A percentile compares a stretch with the other conserved stretches of the same genome.
Evolutionary conservation across 1,139 yeast species (phyloP).

Genomic region (Barnettozyma hawaiiensis): DNA sequence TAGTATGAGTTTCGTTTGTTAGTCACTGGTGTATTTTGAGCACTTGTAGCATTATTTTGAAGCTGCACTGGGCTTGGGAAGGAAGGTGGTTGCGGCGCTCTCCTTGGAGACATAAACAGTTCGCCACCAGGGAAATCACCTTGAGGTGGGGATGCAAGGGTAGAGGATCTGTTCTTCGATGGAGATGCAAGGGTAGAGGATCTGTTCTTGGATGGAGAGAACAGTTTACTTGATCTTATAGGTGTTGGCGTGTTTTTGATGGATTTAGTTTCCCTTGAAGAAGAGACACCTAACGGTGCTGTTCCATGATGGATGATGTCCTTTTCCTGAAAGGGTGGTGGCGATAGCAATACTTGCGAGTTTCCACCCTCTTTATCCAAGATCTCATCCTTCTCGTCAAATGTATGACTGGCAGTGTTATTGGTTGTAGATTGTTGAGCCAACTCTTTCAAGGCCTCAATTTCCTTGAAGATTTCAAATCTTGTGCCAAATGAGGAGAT

Average conservation of each 20-base stretch:
- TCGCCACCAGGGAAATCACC: slow-evolving; percentile 2
- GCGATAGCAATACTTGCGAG: slow-evolving; percentile 9
- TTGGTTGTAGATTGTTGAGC: slow-evolving; percentile 12
- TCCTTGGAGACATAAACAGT: slow-evolving; percentile 53
- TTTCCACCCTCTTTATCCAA: neutral
- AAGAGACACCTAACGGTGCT: slow-evolving; percentile 34
- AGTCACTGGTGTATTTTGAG: slow-evolving; percentile 18
- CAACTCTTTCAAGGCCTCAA: slow-evolving; percentile 53
- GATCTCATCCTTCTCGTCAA: slow-evolving; percentile 13
- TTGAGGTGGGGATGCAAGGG: neutral
- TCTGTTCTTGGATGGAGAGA: neutral
- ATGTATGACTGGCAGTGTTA: slow-evolving; percentile 4
- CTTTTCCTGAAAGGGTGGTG: slow-evolving; percentile 8
- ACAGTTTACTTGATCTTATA: slow-evolving; percentile 14
- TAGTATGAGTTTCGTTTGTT: slow-evolving; percentile 16
- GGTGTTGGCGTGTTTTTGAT: slow-evolving; percentile 41
- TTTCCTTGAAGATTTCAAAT: slow-evolving; percentile 85
- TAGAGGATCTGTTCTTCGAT: neutral
- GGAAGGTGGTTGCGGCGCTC: slow-evolving; percentile 56
- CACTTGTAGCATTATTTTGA: slow-evolving; percentile 6
- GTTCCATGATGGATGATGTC: slow-evolving; percentile 14
- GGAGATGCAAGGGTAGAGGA: neutral
- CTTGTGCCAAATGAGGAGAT: slow-evolving; percentile 92
- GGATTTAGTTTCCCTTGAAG: slow-evolving; percentile 45
- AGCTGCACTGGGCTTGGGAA: slow-evolving; percentile 39